Percentiles rank a stretch among this genome's conserved stretches.
phyloP scores from a whole-genome alignment of 2,329 filamentous ascomycete species.

The Hypoxylon sp. region DNA sequence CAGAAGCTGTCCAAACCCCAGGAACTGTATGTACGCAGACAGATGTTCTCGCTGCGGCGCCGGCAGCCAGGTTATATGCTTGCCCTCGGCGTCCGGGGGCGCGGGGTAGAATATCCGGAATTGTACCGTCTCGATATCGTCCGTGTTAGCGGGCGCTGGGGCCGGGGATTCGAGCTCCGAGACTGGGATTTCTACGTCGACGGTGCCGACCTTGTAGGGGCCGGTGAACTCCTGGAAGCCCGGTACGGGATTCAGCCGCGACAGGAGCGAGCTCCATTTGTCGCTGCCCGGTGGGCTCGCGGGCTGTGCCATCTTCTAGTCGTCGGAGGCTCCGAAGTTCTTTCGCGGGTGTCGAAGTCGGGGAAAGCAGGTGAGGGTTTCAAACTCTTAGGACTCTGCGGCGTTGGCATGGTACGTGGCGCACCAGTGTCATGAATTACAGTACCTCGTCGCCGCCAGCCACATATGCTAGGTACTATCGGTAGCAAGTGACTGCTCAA shows the following conservation, averaged over 20 bases:
- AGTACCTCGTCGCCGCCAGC: no score
- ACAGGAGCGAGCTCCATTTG: slow-evolving; percentile 58
- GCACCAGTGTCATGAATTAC: background rate
- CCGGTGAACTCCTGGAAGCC: slow-evolving; percentile 78
- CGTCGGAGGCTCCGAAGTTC: background rate
- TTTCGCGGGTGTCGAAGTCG: background rate
- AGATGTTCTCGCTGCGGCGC: slow-evolving; percentile 77
- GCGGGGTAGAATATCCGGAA: slow-evolving; percentile 87
- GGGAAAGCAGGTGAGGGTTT: background rate
- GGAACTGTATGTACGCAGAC: slow-evolving; percentile 77
- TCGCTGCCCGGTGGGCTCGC: slow-evolving; percentile 36
- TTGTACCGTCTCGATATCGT: slow-evolving; percentile 73
- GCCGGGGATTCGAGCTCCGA: slow-evolving; percentile 64
- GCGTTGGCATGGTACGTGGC: background rate
- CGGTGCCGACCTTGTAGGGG: slow-evolving; percentile 78
- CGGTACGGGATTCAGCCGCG: slow-evolving; percentile 71
- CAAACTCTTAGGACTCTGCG: background rate
- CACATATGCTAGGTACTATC: no score
- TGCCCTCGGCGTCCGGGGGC: slow-evolving; percentile 58
- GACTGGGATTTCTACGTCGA: slow-evolving; percentile 81
- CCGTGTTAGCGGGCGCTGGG: slow-evolving; percentile 60
- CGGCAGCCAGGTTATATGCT: slow-evolving; percentile 78
- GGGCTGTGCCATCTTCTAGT: slow-evolving; percentile 35
- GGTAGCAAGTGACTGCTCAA: no score
- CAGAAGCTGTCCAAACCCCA: slow-evolving; percentile 68